Evolutionary conservation across 2,329 filamentous ascomycete genomes (phyloP).

Genomic region (Diaporthe caulivora): DNA sequence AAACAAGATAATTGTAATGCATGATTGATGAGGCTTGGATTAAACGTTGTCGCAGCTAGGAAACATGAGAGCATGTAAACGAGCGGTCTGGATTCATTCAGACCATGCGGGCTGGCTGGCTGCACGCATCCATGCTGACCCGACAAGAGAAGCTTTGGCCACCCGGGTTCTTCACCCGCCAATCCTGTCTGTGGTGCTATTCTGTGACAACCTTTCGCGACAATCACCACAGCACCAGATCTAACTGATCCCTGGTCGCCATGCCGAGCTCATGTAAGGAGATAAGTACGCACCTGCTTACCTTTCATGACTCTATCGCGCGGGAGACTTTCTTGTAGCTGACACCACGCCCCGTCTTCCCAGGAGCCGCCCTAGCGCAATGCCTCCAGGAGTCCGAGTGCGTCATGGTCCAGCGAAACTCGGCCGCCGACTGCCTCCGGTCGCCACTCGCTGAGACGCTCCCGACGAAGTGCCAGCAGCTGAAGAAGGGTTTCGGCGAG

Average conservation of each 20-base stretch:
- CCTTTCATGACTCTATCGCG: conserved; percentile 2
- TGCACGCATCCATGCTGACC: conserved; percentile 15
- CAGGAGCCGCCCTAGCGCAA: conserved; percentile 91
- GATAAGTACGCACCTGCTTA: conserved; percentile 75
- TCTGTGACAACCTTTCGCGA: background rate
- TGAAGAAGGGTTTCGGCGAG: conserved; percentile 92
- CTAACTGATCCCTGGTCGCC: conserved; percentile 44
- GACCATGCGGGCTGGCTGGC: background rate
- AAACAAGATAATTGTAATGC: background rate
- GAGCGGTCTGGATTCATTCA: background rate
- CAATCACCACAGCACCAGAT: conserved; percentile 22
- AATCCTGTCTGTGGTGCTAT: background rate
- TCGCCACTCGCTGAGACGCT: conserved; percentile 84
- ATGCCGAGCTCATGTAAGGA: conserved; percentile 99
- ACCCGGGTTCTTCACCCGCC: conserved; percentile 3
- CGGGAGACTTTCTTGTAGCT: conserved; percentile 32
- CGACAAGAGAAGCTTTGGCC: background rate
- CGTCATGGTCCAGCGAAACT: conserved; percentile 91
- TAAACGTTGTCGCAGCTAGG: background rate
- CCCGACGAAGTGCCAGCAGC: conserved; percentile 89
- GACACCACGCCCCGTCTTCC: conserved; percentile 30
- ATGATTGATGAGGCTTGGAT: background rate
- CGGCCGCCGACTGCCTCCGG: conserved; percentile 88
- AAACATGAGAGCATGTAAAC: background rate
- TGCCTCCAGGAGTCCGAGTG: conserved; percentile 98